Percentiles rank a stretch among this genome's conserved stretches.
Evolutionary conservation across 2,329 filamentous ascomycete genomes (phyloP).

Genomic region (Cercospora sp.): DNA sequence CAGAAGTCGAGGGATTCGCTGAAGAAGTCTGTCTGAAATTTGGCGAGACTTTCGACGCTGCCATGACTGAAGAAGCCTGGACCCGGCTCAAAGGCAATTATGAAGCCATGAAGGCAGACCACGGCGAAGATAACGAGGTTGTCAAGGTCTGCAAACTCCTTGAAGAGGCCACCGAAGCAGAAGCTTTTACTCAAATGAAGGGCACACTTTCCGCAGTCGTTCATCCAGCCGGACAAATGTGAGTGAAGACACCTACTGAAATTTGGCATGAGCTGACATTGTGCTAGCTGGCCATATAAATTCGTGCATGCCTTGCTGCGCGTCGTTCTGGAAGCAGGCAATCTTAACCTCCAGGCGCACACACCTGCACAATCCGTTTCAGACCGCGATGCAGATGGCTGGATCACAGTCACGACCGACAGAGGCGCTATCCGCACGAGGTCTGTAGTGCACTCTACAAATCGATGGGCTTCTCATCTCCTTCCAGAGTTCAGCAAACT

Average conservation of each 20-base stretch:
- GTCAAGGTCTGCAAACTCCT: constrained; percentile 30
- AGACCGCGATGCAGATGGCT: constrained; percentile 29
- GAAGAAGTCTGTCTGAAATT: constrained; percentile 37
- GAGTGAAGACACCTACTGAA: constrained; percentile 4
- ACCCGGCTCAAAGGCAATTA: constrained; percentile 32
- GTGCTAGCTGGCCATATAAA: constrained; percentile 30
- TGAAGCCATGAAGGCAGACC: constrained; percentile 34
- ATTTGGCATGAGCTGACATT: constrained; percentile 4
- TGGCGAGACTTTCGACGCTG: constrained; percentile 39
- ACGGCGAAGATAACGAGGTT: constrained; percentile 35
- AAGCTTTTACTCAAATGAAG: constrained; percentile 39
- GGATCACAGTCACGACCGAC: constrained; percentile 28
- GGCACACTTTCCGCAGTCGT: constrained; percentile 33
- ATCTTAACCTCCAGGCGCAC: constrained; percentile 34
- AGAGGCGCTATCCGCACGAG: constrained; percentile 23
- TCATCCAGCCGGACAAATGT: constrained; percentile 35
- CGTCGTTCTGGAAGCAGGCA: constrained; percentile 22
- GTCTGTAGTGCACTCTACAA: constrained; percentile 29
- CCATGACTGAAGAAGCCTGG: constrained; percentile 39
- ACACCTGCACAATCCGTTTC: constrained; percentile 32
- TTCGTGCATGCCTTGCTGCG: constrained; percentile 31
- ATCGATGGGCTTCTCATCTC: constrained; percentile 30
- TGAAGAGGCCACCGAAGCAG: constrained; percentile 30
- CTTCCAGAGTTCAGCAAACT: constrained; percentile 28
- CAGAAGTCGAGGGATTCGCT: constrained; percentile 28